Percentiles rank a stretch among this genome's conserved stretches.
Evolutionary conservation across 1,284 basidiomycete genomes (phyloP).

Genomic region (Sanghuangporus weigelae): DNA sequence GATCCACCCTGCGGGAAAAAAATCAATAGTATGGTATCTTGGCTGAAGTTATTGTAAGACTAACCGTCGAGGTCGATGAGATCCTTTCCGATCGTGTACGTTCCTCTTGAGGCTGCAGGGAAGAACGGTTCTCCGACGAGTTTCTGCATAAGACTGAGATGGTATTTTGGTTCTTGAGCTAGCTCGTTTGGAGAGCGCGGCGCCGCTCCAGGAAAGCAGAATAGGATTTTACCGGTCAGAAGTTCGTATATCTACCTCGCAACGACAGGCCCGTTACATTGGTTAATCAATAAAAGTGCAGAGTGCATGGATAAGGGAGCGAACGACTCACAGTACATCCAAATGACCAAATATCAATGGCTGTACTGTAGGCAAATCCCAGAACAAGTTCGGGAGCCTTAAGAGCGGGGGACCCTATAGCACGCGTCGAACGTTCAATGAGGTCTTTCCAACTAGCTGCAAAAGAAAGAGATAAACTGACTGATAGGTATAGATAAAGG

Average conservation of each 20-base stretch:
- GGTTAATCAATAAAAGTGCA: background rate
- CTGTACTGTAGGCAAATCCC: background rate
- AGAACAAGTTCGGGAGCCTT: background rate
- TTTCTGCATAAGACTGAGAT: background rate
- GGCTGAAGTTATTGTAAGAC: background rate
- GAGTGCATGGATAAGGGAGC: background rate
- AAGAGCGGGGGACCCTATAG: background rate
- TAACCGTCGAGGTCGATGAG: background rate
- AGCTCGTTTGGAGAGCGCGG: background rate
- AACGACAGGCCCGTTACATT: too few species aligned
- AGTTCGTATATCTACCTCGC: background rate
- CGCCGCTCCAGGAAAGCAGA: background rate
- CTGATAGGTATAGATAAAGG: background rate
- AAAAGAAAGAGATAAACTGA: background rate
- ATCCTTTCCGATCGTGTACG: background rate
- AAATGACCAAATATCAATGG: background rate
- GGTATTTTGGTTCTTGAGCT: background rate
- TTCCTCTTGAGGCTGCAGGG: background rate
- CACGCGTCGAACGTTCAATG: background rate
- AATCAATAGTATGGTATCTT: background rate
- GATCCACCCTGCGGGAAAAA: background rate
- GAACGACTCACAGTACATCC: background rate
- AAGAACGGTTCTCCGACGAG: background rate
- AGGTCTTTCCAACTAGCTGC: background rate
- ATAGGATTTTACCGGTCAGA: background rate